Base-by-base conservation (phyloP, 805 yeast genomes). In the Teunomyces lycoperdinae region DNA sequence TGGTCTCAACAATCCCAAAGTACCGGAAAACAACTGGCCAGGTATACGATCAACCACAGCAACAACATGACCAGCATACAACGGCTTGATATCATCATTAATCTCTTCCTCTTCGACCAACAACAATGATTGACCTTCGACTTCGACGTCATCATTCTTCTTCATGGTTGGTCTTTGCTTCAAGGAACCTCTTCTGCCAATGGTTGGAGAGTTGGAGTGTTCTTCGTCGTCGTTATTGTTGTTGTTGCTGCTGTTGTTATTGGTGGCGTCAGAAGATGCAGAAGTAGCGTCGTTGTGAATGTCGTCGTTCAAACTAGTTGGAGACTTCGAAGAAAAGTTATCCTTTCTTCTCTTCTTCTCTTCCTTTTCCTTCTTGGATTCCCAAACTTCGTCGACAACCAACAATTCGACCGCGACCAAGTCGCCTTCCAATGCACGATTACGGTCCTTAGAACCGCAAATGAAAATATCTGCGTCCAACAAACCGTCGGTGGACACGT, bases 351-450 rank as follows among this genome's bases (percentile, higher is more conserved):
- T 83, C 70, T 94, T 94, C 70, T 94, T 94, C 59, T 94, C 98
- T 64, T 94, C 99, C 63, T 94, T 94, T 67, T 94, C 99, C 61
- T 89, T 85, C 66, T 92, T 94, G 20, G 96, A 85, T 29, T 83
- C 89, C 99, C 99, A 94, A 29, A 94, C 99, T 62, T 94, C 99
- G 66, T 94, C 97, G 34, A 94, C 99, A 17, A 87, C 88, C 48
- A 94, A 78, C 53, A 94, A 77, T 66, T 94, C 99, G 17, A 94
- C 91, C 0, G 99, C 99, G 34, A 94, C 99, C 44, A 89, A 72
- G 65, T 94, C 99, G 48, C 97, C 97, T 68, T 94, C 99, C 46
- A 94, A 73, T 2, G 99, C 98, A 64, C 99, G 84, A 68, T 94
- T 94, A 66, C 99, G 87, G 68, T 94, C 99, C 66, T 94, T 94